phyloP scores from a whole-genome alignment of 164 flowering plant genomes.

The Cinnamomum micranthum region DNA sequence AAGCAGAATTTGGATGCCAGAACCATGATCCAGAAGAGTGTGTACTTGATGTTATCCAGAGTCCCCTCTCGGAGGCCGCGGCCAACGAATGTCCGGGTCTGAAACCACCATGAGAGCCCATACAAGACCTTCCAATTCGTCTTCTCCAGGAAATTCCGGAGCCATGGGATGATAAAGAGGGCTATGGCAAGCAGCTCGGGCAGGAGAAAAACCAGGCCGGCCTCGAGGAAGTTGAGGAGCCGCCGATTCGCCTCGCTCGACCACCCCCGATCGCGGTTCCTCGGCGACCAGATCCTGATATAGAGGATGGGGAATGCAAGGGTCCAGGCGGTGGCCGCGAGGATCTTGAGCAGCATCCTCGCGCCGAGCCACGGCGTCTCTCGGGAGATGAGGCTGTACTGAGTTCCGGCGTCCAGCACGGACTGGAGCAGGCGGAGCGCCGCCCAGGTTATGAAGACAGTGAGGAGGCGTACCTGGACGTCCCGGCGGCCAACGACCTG shows the following conservation, averaged over 20 bases:
- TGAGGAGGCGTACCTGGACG: slow-evolving; percentile 65
- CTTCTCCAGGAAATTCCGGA: slow-evolving; percentile 69
- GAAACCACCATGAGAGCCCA: slow-evolving; percentile 92
- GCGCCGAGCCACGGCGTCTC: slow-evolving; percentile 58
- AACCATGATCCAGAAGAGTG: slow-evolving; percentile 67
- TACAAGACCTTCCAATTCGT: slow-evolving; percentile 58
- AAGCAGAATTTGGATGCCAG: slow-evolving; percentile 64
- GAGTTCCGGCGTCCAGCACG: slow-evolving; percentile 86
- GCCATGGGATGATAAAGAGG: slow-evolving; percentile 75
- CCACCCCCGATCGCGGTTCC: slow-evolving; percentile 57
- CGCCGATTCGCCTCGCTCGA: slow-evolving; percentile 49
- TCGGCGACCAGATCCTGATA: slow-evolving; percentile 65
- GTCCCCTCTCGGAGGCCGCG: slow-evolving; percentile 89
- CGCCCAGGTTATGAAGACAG: slow-evolving; percentile 84
- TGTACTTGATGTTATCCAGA: slow-evolving; percentile 61
- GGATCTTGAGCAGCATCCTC: slow-evolving; percentile 76
- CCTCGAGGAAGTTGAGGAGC: slow-evolving; percentile 55
- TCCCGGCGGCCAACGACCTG: slow-evolving; percentile 44
- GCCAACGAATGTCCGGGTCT: slow-evolving; percentile 67
- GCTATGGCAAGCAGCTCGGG: slow-evolving; percentile 76
- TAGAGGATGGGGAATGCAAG: slow-evolving; percentile 67
- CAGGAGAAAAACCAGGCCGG: slow-evolving; percentile 47
- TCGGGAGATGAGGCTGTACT: slow-evolving; percentile 76
- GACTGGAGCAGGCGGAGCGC: slow-evolving; percentile 70
- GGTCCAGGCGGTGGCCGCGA: slow-evolving; percentile 64